Conservation (phyloP, 2,329 filamentous ascomycete genomes). For the Venturiaceae sp. region DNA sequence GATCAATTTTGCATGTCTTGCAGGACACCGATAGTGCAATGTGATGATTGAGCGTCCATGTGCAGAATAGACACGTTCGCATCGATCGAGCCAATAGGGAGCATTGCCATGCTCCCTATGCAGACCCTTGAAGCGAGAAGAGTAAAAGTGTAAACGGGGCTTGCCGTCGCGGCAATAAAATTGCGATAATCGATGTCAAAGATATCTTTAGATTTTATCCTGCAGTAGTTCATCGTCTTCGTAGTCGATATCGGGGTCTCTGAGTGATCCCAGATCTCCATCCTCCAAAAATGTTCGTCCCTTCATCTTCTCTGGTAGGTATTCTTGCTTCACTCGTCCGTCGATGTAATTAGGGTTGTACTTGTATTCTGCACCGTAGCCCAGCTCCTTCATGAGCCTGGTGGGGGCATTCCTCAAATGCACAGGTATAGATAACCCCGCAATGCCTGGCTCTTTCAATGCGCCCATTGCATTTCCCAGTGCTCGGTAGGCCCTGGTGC, state of each 20-base stretch:
- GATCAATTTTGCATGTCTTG: background rate
- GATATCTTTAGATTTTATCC: background rate
- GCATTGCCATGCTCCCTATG: background rate
- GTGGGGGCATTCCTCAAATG: slow-evolving; percentile 91
- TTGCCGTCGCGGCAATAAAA: no score
- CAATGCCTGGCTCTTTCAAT: slow-evolving; percentile 73
- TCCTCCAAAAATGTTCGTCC: slow-evolving; percentile 72
- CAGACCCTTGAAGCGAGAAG: background rate
- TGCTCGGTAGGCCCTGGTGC: slow-evolving; percentile 74
- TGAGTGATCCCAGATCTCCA: slow-evolving; percentile 63
- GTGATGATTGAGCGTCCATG: no score
- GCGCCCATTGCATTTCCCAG: slow-evolving; percentile 72
- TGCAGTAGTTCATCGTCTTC: background rate
- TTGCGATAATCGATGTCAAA: background rate
- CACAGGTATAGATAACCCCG: slow-evolving; percentile 70
- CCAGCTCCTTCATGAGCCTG: slow-evolving; percentile 83
- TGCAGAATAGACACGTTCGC: background rate
- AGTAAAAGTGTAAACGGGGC: background rate
- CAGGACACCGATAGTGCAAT: background rate
- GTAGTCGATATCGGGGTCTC: slow-evolving; percentile 57
- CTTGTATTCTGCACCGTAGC: slow-evolving; percentile 87
- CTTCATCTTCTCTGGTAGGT: slow-evolving; percentile 68
- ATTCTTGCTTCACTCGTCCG: slow-evolving; percentile 76
- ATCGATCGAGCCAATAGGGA: background rate
- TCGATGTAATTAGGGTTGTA: slow-evolving; percentile 87